phyloP scores from a whole-genome alignment of 106 monocot genomes.

The Cymbidium sinense region DNA sequence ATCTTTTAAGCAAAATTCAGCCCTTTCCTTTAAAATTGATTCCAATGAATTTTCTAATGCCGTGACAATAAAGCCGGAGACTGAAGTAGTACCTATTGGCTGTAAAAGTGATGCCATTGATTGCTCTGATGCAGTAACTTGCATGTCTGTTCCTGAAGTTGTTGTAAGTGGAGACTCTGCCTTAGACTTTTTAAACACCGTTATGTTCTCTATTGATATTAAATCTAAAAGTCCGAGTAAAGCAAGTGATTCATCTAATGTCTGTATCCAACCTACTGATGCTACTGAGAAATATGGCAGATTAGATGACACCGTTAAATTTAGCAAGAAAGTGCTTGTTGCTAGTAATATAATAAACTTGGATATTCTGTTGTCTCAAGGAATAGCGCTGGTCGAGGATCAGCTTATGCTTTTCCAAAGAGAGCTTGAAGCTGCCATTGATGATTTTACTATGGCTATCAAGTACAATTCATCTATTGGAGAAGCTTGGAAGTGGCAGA shows the following conservation, averaged over 20 bases:
- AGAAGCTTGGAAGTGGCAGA: conserved; percentile 94
- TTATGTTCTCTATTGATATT: conserved; percentile 6
- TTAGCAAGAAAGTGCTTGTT: conserved; percentile 39
- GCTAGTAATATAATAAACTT: conserved; percentile 50
- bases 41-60: conserved; percentile 21
- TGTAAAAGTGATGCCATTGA: conserved; percentile 23
- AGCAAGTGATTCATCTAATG: conserved; percentile 32
- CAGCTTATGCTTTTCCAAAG: conserved; percentile 92
- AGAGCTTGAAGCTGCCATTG: conserved; percentile 82
- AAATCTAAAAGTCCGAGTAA: conserved; percentile 24
- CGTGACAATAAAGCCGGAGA: conserved; percentile 1
- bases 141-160: background rate
- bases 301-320: conserved; percentile 22
- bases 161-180: background rate
- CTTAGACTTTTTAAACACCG: background rate
- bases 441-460: conserved; percentile 96
- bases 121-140: conserved; percentile 13
- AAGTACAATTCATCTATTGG: conserved; percentile 60
- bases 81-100: conserved; percentile 10
- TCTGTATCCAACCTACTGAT: conserved; percentile 22
- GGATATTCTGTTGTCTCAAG: conserved; percentile 80
- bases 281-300: conserved; percentile 7
- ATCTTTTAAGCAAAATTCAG: conserved; percentile 30
- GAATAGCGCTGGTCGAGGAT: conserved; percentile 89
- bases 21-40: conserved; percentile 15